A percentile compares a stretch with the other conserved stretches of the same genome.
Evolutionary conservation across 306 rosid genomes (phyloP).

Genomic region (peach (Prunus persica)): DNA sequence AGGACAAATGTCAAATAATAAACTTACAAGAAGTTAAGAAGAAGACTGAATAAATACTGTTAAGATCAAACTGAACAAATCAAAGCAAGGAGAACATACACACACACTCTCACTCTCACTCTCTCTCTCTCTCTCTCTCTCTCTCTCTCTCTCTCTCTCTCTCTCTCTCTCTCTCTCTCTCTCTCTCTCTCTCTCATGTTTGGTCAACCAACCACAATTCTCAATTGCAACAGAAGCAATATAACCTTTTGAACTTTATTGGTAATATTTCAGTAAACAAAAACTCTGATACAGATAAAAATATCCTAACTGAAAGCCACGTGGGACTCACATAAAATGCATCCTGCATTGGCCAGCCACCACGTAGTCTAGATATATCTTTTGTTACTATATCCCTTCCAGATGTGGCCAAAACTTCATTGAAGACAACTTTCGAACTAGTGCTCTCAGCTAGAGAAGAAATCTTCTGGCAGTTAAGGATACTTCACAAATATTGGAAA

Average conservation of each 20-base stretch:
- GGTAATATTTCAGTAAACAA: neutral
- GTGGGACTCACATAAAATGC: constrained; percentile 78
- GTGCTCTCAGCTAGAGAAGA: constrained; percentile 91
- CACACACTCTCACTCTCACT: neutral
- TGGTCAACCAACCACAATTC: neutral
- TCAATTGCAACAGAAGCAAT: neutral
- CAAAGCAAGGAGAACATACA: neutral
- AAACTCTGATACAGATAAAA: neutral
- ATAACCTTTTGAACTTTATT: neutral
- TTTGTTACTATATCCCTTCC: constrained; percentile 86
- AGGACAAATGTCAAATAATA: constrained; percentile 10
- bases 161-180: no score
- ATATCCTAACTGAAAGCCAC: constrained; percentile 14
- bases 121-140: no score
- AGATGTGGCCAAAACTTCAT: constrained; percentile 84
- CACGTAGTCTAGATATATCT: constrained; percentile 89
- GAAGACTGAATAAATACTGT: neutral
- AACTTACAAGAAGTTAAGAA: neutral
- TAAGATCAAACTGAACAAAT: neutral
- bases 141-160: no score
- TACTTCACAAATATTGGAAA: constrained; percentile 8
- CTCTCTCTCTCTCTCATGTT: no score
- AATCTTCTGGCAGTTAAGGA: constrained; percentile 70
- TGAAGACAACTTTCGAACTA: constrained; percentile 71
- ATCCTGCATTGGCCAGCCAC: constrained; percentile 99